Evolutionary conservation across 371 early-diverging fungal genomes (phyloP), one percentile per base, ranked within the genome.

Genomic region (Mortierella sp.): DNA sequence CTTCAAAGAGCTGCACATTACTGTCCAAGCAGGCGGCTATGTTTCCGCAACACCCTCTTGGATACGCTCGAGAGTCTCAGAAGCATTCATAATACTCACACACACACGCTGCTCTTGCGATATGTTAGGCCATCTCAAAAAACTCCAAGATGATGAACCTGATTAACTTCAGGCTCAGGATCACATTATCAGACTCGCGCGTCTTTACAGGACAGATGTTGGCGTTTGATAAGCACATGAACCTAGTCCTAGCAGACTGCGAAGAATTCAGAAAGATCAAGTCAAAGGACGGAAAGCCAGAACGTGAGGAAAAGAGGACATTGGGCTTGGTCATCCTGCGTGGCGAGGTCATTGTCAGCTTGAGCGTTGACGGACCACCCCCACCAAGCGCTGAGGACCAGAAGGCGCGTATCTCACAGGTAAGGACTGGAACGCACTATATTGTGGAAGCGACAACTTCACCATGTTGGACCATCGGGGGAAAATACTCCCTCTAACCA

Each of bases 211-310:
- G 99, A 46, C 95, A 97, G 69, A 95, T 98, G 97, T 88, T 98
- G 41, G 98, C 98, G n/a, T 99, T 97, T 71, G 99, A 98, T 81
- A 96, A 94, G 76, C 95, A 97, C 81, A 97, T 98, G 98, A 98
- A 99, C 76, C 84, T 99, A 60, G 99, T 99, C 17, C 86, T 99
- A 27, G 88, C 95, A 19, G 99, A 98, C 79, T 96, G 96, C 85
- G 96, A 99, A 80, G 98, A 99, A 82, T 96, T 94, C 79, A 91
- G 99, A 48, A 93, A 87, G 73, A 84, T 97, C 71, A 95, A 93
- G 72, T 79, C 90, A 31, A 93, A 88, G 68, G 26, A 50, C 2
- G 51, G 59, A 23, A 15, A 83, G 32, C 58, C 83, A 27, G 84
- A 84, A 37, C 80, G 86, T 44, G 83, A 89, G 60, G 82, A 95